A percentile compares a stretch with the other conserved stretches of the same genome.
Conservation (phyloP, 352 stramenopile genomes). For the Pythium folliculosum region DNA sequence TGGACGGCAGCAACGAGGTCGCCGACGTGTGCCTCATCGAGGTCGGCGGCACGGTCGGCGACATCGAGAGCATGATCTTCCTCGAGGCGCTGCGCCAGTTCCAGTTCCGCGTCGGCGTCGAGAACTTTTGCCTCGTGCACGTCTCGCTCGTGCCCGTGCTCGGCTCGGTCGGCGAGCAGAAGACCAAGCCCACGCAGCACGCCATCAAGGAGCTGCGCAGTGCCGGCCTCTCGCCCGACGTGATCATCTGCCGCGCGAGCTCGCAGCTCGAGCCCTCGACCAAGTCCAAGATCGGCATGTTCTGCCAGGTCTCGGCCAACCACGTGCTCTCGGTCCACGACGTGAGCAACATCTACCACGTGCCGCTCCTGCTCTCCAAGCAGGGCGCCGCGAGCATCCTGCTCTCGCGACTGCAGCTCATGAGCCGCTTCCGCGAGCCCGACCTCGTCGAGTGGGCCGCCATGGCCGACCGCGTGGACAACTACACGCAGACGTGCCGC, state of each 20-base stretch:
- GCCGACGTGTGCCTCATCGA: slow-evolving; percentile 99
- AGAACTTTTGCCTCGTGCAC: slow-evolving; percentile 99
- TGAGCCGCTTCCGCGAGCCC: slow-evolving; percentile 84
- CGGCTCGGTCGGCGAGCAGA: slow-evolving; percentile 98
- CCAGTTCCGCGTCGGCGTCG: slow-evolving; percentile 96
- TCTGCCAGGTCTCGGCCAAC: slow-evolving; percentile 96
- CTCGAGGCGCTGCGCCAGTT: slow-evolving; percentile 99
- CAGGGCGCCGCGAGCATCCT: slow-evolving; percentile 95
- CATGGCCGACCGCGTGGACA: slow-evolving; percentile 95
- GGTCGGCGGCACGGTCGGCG: slow-evolving; percentile 99
- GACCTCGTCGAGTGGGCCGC: slow-evolving; percentile 79
- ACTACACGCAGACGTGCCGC: slow-evolving; percentile 89
- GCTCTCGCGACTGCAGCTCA: slow-evolving; percentile 91
- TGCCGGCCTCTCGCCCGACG: slow-evolving; percentile 94
- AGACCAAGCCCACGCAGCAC: slow-evolving; percentile 99
- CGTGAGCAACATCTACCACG: slow-evolving; percentile 99
- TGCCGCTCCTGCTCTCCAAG: slow-evolving; percentile 96
- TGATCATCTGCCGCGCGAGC: slow-evolving; percentile 97
- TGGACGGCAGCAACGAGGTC: slow-evolving; percentile 81
- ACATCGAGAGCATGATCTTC: slow-evolving; percentile 99
- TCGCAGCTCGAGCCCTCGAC: slow-evolving; percentile 93
- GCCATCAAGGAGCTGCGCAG: slow-evolving; percentile 97
- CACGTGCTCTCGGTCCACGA: slow-evolving; percentile 99
- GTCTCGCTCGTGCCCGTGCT: slow-evolving; percentile 98
- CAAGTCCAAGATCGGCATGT: slow-evolving; percentile 97